Evolutionary conservation across 2,329 filamentous ascomycete species (phyloP), one percentile per base, ranked within the genome.

Genomic region (Ophiobolus disseminans): DNA sequence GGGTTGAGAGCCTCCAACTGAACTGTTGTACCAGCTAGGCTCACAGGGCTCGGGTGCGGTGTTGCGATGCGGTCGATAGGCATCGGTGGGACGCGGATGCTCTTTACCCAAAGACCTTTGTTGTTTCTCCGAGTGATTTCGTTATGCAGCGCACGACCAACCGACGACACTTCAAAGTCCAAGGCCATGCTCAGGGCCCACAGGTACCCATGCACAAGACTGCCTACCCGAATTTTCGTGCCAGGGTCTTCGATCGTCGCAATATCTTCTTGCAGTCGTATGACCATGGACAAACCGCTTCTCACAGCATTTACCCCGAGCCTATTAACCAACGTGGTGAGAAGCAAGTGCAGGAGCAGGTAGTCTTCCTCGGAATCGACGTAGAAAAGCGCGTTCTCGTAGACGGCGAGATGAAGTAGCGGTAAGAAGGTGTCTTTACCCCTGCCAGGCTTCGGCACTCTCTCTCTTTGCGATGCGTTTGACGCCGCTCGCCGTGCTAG

Each of bases 191-290:
- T 86, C 52, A 97, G 69, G 0, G 85, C 83, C 87, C 89, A 93
- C 49, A 97, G 86, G 72, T 97, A 97, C 7, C 91, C 92, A 65
- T 96, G 90, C 40, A 93, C 90, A 47, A 97, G 77, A 66, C 89
- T 91, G 22, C 89, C 91, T 34, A 95, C 79, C 34, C 90, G 87
- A 30, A 96, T 83, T 67, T 93, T 94, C 22, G 87, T 82, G 32
- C 84, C 72, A 0, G 88, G 85, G 19, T 82, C 82, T 37, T 86
- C 84, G 3, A 86, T 78, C 6, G 83, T 82, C 45, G 84, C 80
- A 23, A 94, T 88, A 55, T 94, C 90, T 63, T 96, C 90, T 70
- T 97, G 92, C 1, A 97, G 80, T 36, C 88, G 84, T 70, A 95
- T 86, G 9, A 96, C 82, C 91, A 97, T 96, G 2, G 92, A 91